These are phyloP conservation scores for Corymbia citriodora DNA, from an alignment of 441 rosid species.

Conservation along the genomic window DNA sequence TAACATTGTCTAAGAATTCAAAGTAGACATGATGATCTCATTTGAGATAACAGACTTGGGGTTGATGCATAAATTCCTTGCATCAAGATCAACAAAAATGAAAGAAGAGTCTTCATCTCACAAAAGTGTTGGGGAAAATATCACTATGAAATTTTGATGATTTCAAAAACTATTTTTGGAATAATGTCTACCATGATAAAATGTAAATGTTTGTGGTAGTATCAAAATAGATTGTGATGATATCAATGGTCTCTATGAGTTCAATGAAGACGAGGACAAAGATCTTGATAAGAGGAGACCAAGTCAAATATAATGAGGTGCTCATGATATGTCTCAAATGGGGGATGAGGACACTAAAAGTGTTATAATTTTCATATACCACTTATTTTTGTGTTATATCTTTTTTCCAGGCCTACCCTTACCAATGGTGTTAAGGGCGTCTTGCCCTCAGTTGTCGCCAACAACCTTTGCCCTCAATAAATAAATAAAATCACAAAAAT, in stretches of 20 bases:
- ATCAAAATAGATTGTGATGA: not conserved
- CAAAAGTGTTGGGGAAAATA: not conserved
- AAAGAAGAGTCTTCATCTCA: not conserved
- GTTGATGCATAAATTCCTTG: not conserved
- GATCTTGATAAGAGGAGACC: not conserved
- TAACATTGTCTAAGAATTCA: not conserved
- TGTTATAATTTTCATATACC: no score
- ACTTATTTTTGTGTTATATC: no score
- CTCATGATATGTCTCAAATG: not conserved
- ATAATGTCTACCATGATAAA: not conserved
- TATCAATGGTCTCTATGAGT: not conserved
- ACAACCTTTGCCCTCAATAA: no score
- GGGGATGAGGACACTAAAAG: no score
- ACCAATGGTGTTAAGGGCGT: no score
- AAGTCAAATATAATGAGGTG: not conserved
- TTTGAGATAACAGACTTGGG: not conserved
- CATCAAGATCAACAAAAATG: not conserved
- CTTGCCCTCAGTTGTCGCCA: no score
- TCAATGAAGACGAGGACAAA: not conserved
- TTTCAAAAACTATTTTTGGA: not conserved
- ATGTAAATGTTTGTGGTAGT: no score
- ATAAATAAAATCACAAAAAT: no score
- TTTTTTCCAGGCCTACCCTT: no score
- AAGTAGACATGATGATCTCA: not conserved
- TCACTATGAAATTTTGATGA: not conserved